Conservation (phyloP, 257 asterid genomes). For the Nicotiana undulata region DNA sequence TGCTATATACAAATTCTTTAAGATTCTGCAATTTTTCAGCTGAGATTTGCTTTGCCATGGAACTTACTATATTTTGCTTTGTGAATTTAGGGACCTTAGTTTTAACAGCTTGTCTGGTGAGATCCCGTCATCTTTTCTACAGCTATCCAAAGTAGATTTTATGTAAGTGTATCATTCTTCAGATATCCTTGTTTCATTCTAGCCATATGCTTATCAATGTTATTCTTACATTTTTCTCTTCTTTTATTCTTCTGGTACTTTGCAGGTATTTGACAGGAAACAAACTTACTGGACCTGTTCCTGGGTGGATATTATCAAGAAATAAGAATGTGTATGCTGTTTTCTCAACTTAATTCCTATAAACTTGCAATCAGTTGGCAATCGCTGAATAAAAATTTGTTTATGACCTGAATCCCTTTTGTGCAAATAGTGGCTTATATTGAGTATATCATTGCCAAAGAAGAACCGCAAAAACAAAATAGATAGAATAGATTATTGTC, state of each 20-base stretch:
- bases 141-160: slow-evolving; percentile 50
- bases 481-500: not conserved
- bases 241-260: slow-evolving; percentile 2
- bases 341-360: not conserved
- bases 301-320: slow-evolving; percentile 54
- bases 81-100: slow-evolving; percentile 67
- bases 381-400: not conserved
- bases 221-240: not conserved
- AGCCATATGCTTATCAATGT: not conserved
- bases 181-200: slow-evolving; percentile 5
- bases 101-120: slow-evolving; percentile 68
- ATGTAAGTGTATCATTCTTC: slow-evolving; percentile 47
- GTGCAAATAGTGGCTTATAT: not conserved
- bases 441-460: not conserved
- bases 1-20: not conserved
- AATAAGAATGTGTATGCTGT: slow-evolving; percentile 63
- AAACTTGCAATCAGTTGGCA: not conserved
- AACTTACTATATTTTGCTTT: not conserved
- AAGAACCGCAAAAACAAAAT: not conserved
- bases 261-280: slow-evolving; percentile 72
- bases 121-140: slow-evolving; percentile 46
- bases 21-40: not conserved
- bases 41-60: not conserved
- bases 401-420: not conserved
- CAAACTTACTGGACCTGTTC: slow-evolving; percentile 59